A percentile compares a stretch with the other conserved stretches of the same genome.
These are phyloP conservation scores for Dryas alaskensis DNA, from an alignment of 306 rosid species.

Conservation along the genomic window DNA sequence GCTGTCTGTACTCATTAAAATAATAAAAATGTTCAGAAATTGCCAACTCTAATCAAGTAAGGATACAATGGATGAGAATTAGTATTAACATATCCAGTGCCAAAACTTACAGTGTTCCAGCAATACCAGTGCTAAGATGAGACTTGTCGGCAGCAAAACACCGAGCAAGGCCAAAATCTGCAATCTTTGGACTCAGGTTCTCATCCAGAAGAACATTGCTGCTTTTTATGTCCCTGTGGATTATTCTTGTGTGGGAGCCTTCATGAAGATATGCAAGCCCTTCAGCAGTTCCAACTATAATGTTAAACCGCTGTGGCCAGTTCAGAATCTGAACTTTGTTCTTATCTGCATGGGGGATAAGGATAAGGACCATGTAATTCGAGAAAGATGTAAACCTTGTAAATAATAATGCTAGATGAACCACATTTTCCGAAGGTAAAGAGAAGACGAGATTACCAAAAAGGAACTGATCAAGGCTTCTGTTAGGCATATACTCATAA, in stretches of 20 bases:
- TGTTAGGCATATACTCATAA: constrained; percentile 64
- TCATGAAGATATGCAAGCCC: constrained; percentile 88
- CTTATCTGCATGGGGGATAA: constrained; percentile 46
- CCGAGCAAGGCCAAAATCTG: constrained; percentile 89
- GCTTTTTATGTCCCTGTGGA: constrained; percentile 89
- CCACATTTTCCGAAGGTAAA: not conserved
- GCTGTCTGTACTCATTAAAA: not conserved
- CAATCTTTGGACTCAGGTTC: constrained; percentile 67
- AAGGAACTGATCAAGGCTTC: constrained; percentile 72
- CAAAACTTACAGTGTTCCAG: constrained; percentile 81
- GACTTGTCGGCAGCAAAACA: constrained; percentile 60
- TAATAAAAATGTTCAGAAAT: not conserved
- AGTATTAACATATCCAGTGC: not conserved
- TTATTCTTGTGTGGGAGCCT: constrained; percentile 60
- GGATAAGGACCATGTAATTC: not conserved
- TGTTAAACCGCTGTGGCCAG: constrained; percentile 66
- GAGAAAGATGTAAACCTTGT: not conserved
- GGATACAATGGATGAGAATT: not conserved
- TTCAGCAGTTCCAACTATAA: constrained; percentile 74
- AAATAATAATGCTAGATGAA: not conserved
- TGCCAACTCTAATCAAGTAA: not conserved
- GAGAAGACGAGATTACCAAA: constrained; percentile 49
- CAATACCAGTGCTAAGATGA: constrained; percentile 87
- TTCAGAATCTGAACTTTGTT: constrained; percentile 54
- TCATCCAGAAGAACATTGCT: constrained; percentile 86